A percentile compares a stretch with the other conserved stretches of the same genome.
Conservation (phyloP, 257 asterid species). For the Agastache rugosa region DNA sequence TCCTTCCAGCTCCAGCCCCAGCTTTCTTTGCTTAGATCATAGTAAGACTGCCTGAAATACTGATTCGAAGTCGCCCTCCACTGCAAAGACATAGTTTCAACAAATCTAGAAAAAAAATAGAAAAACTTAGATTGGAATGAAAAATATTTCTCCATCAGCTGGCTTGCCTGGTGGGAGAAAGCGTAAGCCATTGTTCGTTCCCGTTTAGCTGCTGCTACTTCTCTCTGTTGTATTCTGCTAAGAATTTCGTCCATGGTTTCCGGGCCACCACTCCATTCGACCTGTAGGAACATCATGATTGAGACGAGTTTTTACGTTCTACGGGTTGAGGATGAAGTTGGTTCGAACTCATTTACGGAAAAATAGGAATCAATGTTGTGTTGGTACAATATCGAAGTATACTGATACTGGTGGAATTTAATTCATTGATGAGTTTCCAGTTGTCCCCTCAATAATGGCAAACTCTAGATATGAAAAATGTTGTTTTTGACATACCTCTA, state of each 20-base stretch:
- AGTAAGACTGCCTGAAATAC: slow-evolving; percentile 70
- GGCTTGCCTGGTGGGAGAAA: slow-evolving; percentile 75
- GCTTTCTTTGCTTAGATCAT: slow-evolving; percentile 73
- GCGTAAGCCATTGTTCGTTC: slow-evolving; percentile 82
- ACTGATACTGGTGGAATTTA: slow-evolving; percentile 20
- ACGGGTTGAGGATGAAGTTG: too few species aligned
- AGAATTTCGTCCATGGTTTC: slow-evolving; percentile 82
- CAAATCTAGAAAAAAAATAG: neutral
- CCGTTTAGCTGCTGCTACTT: slow-evolving; percentile 68
- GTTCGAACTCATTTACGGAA: neutral
- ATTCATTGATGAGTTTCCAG: slow-evolving; percentile 20
- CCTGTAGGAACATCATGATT: slow-evolving; percentile 39
- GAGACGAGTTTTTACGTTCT: too few species aligned
- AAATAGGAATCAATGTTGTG: slow-evolving; percentile 4
- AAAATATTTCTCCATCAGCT: neutral
- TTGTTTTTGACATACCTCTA: slow-evolving; percentile 50
- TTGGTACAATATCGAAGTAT: slow-evolving; percentile 28
- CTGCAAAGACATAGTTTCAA: slow-evolving; percentile 39
- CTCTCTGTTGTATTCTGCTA: slow-evolving; percentile 67
- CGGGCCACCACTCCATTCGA: slow-evolving; percentile 79
- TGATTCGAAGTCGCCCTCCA: slow-evolving; percentile 73
- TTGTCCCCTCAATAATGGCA: slow-evolving; percentile 34
- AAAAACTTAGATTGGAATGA: neutral
- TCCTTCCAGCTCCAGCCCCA: slow-evolving; percentile 96
- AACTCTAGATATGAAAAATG: neutral